phyloP scores from a whole-genome alignment of 2,329 filamentous ascomycete species.

The Beauveria bassiana region DNA sequence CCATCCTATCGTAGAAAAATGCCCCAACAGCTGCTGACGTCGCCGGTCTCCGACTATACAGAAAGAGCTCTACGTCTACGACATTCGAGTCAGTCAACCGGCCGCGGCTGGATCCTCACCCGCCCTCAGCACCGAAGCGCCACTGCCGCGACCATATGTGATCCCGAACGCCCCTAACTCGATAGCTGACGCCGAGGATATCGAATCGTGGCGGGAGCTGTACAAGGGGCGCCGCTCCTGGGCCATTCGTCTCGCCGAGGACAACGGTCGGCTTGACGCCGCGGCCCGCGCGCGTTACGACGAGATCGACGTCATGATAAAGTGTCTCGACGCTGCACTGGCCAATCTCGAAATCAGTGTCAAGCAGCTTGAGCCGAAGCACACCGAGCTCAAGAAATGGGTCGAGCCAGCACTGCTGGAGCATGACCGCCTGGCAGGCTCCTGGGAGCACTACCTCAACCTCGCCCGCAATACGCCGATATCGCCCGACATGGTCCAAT shows the following conservation, averaged over 20 bases:
- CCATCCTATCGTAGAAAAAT: background rate
- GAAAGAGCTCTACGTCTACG: conserved; percentile 89
- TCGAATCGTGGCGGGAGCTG: conserved; percentile 81
- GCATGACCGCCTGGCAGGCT: conserved; percentile 53
- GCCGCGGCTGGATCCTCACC: conserved; percentile 38
- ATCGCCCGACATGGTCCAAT: conserved; percentile 56
- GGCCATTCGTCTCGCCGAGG: conserved; percentile 63
- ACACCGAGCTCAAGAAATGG: conserved; percentile 64
- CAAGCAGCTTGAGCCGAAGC: conserved; percentile 63
- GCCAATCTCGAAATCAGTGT: conserved; percentile 75
- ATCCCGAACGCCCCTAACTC: conserved; percentile 69
- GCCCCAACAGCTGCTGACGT: conserved; percentile 4
- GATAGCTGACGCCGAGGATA: conserved; percentile 68
- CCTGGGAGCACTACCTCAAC: conserved; percentile 62
- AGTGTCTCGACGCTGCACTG: conserved; percentile 75
- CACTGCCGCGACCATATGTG: conserved; percentile 46
- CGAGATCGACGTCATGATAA: conserved; percentile 69
- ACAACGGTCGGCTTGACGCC: conserved; percentile 58
- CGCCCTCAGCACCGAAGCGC: conserved; percentile 39
- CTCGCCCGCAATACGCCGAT: conserved; percentile 58
- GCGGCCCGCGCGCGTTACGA: conserved; percentile 57
- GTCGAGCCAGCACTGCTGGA: conserved; percentile 59
- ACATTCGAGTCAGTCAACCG: conserved; percentile 64
- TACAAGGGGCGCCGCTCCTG: conserved; percentile 76
- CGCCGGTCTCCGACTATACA: conserved; percentile 34